These are phyloP conservation scores for Trichoderma harzianum DNA, from an alignment of 2,329 filamentous ascomycete genomes.

Conservation along the genomic window DNA sequence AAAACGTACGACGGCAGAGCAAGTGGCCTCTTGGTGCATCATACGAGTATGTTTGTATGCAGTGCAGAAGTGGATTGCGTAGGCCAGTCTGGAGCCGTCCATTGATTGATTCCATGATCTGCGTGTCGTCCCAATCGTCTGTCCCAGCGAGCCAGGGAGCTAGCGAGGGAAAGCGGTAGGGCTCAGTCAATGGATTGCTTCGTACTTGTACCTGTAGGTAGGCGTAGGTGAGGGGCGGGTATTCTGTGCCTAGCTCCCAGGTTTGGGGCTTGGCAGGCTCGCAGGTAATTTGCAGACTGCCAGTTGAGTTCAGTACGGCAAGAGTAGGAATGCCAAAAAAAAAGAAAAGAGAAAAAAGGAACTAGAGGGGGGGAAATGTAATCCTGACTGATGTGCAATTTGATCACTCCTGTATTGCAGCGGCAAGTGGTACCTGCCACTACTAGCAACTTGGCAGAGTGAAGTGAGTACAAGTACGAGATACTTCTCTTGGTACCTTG, in stretches of 20 bases:
- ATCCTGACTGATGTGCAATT: not conserved
- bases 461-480: not conserved
- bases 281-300: not conserved
- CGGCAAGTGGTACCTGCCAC: not conserved
- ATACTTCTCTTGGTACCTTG: not conserved
- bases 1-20: conserved; percentile 10
- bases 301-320: not conserved
- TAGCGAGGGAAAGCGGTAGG: not conserved
- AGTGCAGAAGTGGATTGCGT: not conserved
- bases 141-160: not conserved
- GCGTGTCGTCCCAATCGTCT: not conserved
- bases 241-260: not conserved
- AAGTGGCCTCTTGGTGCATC: not conserved
- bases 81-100: conserved; percentile 1
- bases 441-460: not conserved
- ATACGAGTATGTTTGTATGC: not conserved
- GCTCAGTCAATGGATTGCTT: not conserved
- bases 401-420: not conserved
- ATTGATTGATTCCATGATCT: not conserved
- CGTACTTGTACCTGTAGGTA: not conserved
- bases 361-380: not conserved
- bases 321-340: not conserved
- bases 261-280: not conserved
- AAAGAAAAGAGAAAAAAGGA: not conserved
- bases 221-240: not conserved